A percentile compares a stretch with the other conserved stretches of the same genome.
phyloP scores from a whole-genome alignment of 2,329 filamentous ascomycete species.

The Aspergillus sp. region DNA sequence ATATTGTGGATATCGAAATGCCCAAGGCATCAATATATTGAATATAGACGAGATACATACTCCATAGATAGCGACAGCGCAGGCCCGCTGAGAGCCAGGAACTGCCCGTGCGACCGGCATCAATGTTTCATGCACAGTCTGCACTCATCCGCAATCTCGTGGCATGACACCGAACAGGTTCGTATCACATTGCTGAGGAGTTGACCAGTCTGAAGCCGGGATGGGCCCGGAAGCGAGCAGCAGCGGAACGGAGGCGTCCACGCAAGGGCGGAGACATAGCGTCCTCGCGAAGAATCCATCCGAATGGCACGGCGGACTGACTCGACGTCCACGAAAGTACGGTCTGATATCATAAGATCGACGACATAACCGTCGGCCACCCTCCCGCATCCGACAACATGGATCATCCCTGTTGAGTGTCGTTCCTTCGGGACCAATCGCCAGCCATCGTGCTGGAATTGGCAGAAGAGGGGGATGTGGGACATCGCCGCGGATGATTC shows the following conservation, averaged over 20 bases:
- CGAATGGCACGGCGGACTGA: not conserved
- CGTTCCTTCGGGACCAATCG: conserved; percentile 1
- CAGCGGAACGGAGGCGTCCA: not conserved
- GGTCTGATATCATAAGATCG: conserved; percentile 13
- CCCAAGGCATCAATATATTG: not conserved
- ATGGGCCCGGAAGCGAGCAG: not conserved
- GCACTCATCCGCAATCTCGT: not conserved
- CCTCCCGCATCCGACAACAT: conserved; percentile 9
- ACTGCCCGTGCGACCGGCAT: not conserved
- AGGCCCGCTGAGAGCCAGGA: not conserved
- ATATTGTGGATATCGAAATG: too few relatives aligned
- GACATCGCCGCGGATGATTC: too few relatives aligned
- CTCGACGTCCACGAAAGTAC: not conserved
- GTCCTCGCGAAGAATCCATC: not conserved
- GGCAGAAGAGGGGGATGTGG: too few relatives aligned
- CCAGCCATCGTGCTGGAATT: not conserved
- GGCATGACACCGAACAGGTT: not conserved
- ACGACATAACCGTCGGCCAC: conserved; percentile 2
- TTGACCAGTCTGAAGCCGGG: not conserved
- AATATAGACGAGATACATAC: not conserved
- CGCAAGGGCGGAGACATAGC: not conserved
- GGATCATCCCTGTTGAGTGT: conserved; percentile 15
- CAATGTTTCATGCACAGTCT: not conserved
- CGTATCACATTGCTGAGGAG: not conserved
- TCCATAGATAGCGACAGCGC: not conserved